Conservation (phyloP, 345 rosid genomes). For the Pelargonium nanum region DNA sequence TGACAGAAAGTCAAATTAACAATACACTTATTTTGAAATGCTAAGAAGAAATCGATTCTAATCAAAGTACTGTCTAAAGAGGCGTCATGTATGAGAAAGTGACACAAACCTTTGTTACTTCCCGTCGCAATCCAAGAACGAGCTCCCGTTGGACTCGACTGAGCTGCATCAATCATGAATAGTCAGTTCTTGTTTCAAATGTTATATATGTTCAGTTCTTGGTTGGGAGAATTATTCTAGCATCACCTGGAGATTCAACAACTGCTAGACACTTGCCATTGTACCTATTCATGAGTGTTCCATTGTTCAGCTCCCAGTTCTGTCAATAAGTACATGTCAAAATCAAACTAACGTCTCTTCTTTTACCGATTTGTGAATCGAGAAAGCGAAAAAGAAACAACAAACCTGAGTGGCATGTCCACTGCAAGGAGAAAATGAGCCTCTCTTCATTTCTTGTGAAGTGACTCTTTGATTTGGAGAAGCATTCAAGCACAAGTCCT, state of each 20-base stretch:
- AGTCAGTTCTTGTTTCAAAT: neutral
- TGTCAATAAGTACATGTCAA: slow-evolving; percentile 11
- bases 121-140: slow-evolving; percentile 80
- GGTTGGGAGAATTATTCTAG: too few relatives aligned
- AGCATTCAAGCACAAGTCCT: slow-evolving; percentile 55
- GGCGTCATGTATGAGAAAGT: neutral
- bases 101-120: slow-evolving; percentile 14
- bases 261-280: slow-evolving; percentile 58
- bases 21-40: neutral
- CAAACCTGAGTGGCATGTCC: slow-evolving; percentile 59
- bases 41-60: too few relatives aligned
- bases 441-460: slow-evolving; percentile 41
- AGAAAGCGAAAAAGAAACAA: neutral
- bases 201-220: neutral
- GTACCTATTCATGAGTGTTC: slow-evolving; percentile 47
- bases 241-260: slow-evolving; percentile 29
- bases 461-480: slow-evolving; percentile 46
- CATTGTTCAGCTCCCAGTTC: slow-evolving; percentile 65
- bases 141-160: slow-evolving; percentile 23
- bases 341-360: neutral
- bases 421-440: slow-evolving; percentile 50
- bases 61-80: too few relatives aligned
- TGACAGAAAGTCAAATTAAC: too few relatives aligned
- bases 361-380: neutral
- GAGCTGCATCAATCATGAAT: slow-evolving; percentile 14